phyloP scores from a whole-genome alignment of 2,329 filamentous ascomycete genomes.

The Diaporthe vexans region DNA sequence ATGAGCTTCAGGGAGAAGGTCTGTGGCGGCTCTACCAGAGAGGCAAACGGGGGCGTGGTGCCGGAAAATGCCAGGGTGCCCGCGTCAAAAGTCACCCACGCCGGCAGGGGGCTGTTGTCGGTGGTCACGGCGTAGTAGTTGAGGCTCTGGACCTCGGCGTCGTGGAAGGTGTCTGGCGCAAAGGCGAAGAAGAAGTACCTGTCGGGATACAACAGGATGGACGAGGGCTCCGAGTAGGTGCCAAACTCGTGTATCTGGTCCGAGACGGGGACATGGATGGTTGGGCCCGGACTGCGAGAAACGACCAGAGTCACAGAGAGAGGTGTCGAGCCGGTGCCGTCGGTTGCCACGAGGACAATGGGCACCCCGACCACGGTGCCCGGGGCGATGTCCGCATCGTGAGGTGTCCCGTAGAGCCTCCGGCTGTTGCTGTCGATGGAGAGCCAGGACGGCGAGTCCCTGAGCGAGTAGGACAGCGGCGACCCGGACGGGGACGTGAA shows the following conservation, averaged over 20 bases:
- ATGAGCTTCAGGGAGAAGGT: slow-evolving; percentile 80
- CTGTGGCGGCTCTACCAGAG: slow-evolving; percentile 77
- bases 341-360: slow-evolving; percentile 79
- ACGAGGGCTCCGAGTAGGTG: slow-evolving; percentile 70
- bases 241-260: slow-evolving; percentile 72
- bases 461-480: slow-evolving; percentile 76
- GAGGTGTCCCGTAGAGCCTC: slow-evolving; percentile 79
- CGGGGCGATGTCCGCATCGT: slow-evolving; percentile 60
- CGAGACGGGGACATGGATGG: slow-evolving; percentile 67
- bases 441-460: slow-evolving; percentile 79
- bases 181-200: slow-evolving; percentile 68
- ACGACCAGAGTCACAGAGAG: slow-evolving; percentile 81
- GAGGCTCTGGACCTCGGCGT: slow-evolving; percentile 61
- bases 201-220: slow-evolving; percentile 69
- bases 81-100: slow-evolving; percentile 85
- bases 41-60: slow-evolving; percentile 74
- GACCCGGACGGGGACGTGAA: slow-evolving; percentile 72
- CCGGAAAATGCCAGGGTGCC: slow-evolving; percentile 77
- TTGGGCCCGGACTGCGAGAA: slow-evolving; percentile 68
- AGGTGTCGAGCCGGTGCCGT: slow-evolving; percentile 72
- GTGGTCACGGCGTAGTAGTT: slow-evolving; percentile 84
- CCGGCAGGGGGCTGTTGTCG: slow-evolving; percentile 85
- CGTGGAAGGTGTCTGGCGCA: slow-evolving; percentile 73
- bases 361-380: slow-evolving; percentile 69
- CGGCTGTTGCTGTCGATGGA: slow-evolving; percentile 75